Evolutionary conservation across 371 early-diverging fungal species (phyloP), one percentile per base, ranked within the genome.

Genomic region (Syncephalastrum racemosum): DNA sequence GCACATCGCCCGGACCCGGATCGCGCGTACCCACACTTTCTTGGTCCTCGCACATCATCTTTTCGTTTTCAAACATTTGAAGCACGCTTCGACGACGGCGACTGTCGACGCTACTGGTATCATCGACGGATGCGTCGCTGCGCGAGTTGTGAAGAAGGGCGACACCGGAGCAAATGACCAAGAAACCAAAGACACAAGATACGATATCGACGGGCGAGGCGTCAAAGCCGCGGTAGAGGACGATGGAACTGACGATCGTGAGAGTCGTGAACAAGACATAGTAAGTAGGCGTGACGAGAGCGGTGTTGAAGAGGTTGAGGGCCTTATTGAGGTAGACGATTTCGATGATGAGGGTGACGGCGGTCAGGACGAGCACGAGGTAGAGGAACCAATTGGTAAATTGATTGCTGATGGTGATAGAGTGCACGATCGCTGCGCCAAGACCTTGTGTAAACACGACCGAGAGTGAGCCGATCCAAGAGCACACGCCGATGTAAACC

Each of bases 301-400:
- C 94, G 8, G 97, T 95, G 56, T 91, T 91, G 71, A 95, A 97
- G 40, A 92, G 60, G 60, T 95, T 95, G 23, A 97, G 81, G 12
- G 97, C 95, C 73, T 97, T 97, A 82, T 97, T 97, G 49, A 97
- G 89, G 67, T 96, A 97, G 66, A 94, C 94, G 67, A 96, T 91
- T 70, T 97, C 94, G 10, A 89, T 80, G 19, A 92, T 56, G 23
- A 95, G 85, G 23, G 93, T 94, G 16, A 85, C 74, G 4, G 82
- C 63, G 2, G 94, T 93, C 16, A 90, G 84, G 2, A 79, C 72
- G 4, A 89, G 71, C 31, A 95, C 89, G 18, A 94, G 62, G 59
- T 92, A 97, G 18, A 96, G 90, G 58, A 94, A 94, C 71, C 90
- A 85, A 51, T 91, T 83, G 40, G 82, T 83, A 60, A 97, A 89